phyloP scores from a whole-genome alignment of 176 grass and related monocot genomes.

The Elymus sibiricus region DNA sequence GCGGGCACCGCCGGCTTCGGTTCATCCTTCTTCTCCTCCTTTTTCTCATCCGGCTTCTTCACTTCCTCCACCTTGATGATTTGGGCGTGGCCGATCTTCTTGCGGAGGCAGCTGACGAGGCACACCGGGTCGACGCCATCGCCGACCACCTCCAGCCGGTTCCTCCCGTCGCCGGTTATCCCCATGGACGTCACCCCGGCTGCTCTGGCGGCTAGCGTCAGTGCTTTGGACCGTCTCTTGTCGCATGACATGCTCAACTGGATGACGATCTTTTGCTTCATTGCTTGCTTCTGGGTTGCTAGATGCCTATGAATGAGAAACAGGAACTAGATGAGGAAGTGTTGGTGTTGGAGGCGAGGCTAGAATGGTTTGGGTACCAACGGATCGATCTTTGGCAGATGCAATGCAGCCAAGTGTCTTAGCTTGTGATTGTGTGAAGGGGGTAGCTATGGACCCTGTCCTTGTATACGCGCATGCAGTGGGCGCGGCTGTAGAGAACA shows the following conservation, averaged over 20 bases:
- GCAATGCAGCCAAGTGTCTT: too few relatives aligned
- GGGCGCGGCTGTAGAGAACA: not conserved
- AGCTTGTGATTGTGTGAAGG: not conserved
- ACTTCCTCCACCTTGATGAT: constrained; percentile 59
- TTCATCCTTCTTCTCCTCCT: not conserved
- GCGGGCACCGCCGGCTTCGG: not conserved
- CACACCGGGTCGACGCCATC: constrained; percentile 44
- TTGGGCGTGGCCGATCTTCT: constrained; percentile 46
- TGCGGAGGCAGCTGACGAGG: constrained; percentile 47
- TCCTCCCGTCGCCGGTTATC: constrained; percentile 44
- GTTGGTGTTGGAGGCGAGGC: too few relatives aligned
- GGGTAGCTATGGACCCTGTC: not conserved
- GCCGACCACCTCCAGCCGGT: constrained; percentile 58
- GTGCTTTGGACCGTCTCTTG: constrained; percentile 28
- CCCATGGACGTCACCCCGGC: constrained; percentile 34
- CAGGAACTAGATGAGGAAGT: not conserved
- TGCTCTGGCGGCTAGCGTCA: constrained; percentile 29
- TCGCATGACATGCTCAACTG: constrained; percentile 44
- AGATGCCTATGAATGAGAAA: not conserved
- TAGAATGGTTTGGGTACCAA: not conserved
- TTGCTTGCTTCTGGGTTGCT: not conserved
- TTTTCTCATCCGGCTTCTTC: constrained; percentile 3
- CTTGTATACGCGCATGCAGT: not conserved
- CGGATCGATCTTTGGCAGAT: not conserved
- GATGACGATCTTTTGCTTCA: constrained; percentile 67